Evolutionary conservation across 1,139 yeast species (phyloP).

Genomic region (Candida sojae): DNA sequence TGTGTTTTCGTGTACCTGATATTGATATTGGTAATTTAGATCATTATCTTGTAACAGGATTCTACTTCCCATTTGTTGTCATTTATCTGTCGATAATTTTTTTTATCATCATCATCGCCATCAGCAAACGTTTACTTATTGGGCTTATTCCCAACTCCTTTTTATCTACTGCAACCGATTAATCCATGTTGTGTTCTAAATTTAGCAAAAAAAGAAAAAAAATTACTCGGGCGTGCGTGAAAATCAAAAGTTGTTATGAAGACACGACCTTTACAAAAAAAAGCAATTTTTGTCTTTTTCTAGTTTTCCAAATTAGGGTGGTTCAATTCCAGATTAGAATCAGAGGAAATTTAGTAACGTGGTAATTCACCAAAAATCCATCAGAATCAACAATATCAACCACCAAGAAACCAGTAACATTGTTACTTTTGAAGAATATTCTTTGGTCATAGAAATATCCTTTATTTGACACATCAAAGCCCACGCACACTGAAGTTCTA

Average conservation of each 20-base stretch:
- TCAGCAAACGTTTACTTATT: too few relatives aligned
- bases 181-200: constrained; percentile 1
- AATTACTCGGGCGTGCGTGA: constrained; percentile 1
- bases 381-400: not conserved
- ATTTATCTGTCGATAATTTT: too few relatives aligned
- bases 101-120: too few relatives aligned
- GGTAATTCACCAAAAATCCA: too few relatives aligned
- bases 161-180: not conserved
- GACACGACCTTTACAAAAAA: not conserved
- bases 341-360: too few relatives aligned
- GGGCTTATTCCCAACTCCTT: too few relatives aligned
- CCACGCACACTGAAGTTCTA: not conserved
- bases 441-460: not conserved
- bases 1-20: not conserved
- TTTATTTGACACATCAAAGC: not conserved
- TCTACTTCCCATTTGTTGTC: too few relatives aligned
- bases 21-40: too few relatives aligned
- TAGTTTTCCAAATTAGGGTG: constrained; percentile 1
- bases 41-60: too few relatives aligned
- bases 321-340: not conserved
- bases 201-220: not conserved
- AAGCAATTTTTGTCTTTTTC: constrained; percentile 4
- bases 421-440: not conserved
- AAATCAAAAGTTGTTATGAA: not conserved
- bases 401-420: not conserved